A percentile compares a stretch with the other conserved stretches of the same genome.
These are phyloP conservation scores for Monilinia vaccinii-corymbosi DNA, from an alignment of 2,329 filamentous ascomycete species.

Conservation along the genomic window DNA sequence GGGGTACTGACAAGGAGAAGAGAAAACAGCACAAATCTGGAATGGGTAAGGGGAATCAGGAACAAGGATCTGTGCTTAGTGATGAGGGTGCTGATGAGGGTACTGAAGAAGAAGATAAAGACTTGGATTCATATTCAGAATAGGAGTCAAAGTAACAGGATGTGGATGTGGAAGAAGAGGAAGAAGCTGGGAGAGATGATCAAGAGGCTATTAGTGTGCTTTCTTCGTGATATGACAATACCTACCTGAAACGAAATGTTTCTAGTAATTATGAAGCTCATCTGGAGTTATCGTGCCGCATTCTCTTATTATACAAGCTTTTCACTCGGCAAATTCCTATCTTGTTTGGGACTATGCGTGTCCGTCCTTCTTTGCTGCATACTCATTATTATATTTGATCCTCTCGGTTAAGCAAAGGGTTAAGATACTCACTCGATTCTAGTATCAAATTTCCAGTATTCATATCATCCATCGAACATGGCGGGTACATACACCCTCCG, in stretches of 20 bases:
- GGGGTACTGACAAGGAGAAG: constrained; percentile 11
- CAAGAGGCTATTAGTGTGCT: not conserved
- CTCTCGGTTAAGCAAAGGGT: no score
- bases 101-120: not conserved
- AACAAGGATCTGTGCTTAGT: not conserved
- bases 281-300: not conserved
- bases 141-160: not conserved
- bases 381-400: no score
- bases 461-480: no score
- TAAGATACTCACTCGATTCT: no score
- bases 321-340: no score
- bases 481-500: no score
- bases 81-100: no score
- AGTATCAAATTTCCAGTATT: no score
- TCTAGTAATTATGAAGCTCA: not conserved
- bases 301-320: not conserved
- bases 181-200: not conserved
- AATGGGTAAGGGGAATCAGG: not conserved
- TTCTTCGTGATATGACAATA: not conserved
- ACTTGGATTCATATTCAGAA: not conserved
- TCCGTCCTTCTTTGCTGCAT: no score
- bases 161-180: not conserved
- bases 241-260: not conserved
- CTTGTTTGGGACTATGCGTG: not conserved
- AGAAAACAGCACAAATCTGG: constrained; percentile 29